Conservation (phyloP, 495 filamentous ascomycete species). For the Xylaria intraflava region DNA sequence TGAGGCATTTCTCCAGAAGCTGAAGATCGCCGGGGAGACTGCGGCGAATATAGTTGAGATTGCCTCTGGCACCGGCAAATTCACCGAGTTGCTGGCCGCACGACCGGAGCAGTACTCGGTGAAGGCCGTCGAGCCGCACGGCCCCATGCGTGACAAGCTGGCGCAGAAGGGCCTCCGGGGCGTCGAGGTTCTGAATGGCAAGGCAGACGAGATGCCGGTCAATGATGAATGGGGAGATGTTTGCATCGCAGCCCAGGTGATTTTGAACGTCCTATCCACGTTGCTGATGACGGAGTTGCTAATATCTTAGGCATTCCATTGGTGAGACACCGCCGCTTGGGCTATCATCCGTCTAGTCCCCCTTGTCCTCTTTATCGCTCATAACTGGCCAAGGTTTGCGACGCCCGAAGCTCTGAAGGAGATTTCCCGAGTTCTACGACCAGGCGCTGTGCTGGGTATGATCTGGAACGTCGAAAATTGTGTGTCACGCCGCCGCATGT, state of each 20-base stretch:
- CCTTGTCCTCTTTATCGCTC: background rate
- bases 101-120: slow-evolving; percentile 49
- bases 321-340: slow-evolving; percentile 30
- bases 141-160: slow-evolving; percentile 51
- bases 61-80: slow-evolving; percentile 61
- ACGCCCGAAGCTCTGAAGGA: slow-evolving; percentile 48
- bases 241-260: slow-evolving; percentile 59
- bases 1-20: slow-evolving; percentile 42
- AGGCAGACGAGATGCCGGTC: slow-evolving; percentile 47
- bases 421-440: slow-evolving; percentile 51
- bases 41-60: slow-evolving; percentile 52
- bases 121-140: slow-evolving; percentile 57
- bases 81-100: slow-evolving; percentile 51
- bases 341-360: background rate
- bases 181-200: slow-evolving; percentile 47
- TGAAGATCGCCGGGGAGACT: slow-evolving; percentile 35
- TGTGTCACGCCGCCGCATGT: slow-evolving; percentile 20
- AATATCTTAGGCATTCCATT: slow-evolving; percentile 49
- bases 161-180: slow-evolving; percentile 44
- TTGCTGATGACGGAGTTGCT: background rate
- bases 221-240: slow-evolving; percentile 54
- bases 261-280: slow-evolving; percentile 4
- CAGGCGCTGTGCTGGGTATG: slow-evolving; percentile 47
- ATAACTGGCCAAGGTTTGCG: slow-evolving; percentile 47
- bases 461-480: slow-evolving; percentile 66